Base-by-base conservation (phyloP, 1,284 basidiomycete species). In the Hemileia vastatrix region DNA sequence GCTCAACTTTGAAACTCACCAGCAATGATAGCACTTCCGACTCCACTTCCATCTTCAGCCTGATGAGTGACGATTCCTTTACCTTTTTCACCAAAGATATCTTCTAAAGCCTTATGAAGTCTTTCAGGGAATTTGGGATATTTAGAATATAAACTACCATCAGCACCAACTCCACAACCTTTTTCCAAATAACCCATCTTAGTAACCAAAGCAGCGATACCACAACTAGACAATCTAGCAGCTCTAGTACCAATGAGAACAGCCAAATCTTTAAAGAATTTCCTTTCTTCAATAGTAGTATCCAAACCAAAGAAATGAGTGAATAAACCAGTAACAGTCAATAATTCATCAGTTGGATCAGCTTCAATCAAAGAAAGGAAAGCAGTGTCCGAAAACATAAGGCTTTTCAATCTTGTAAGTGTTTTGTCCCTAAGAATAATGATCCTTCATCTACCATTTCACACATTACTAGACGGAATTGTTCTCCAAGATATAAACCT, bases 321-420 rank as follows among this genome's bases (percentile, higher is more conserved):
- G 55, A 74, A 74, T 5, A 74, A 67, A 18, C 73, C 73, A 4
- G 67, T 69, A 44, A 73, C 68, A 8, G 73, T 74, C 19, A 74
- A 64, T 36, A 74, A 63, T 65, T 74, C 73, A 51, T 73, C 72
- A 9, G 73, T 74, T 8, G 73, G 71, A 60, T 74, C 73, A n/a
- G 65, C 57, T 65, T 73, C 72, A 51, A 74, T 73, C 27, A 74
- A 55, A 57, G 68, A 70, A 24, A 74, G 54, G 64, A 74, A 74
- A 27, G 73, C 72, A 8, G 73, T 74, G 68, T 74, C 73, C 54
- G 73, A 98, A 87, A 47, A 82, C 86, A 75, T 94, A 91, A 4
- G 90, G 82, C 69, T 84, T 89, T 78, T 96, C 92, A 56, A 97
- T 83, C 80, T 96, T 96, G 83, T 96, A 95, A 1, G 93, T 95